Percentiles rank a stretch among this genome's conserved stretches.
phyloP scores from a whole-genome alignment of 2,329 filamentous ascomycete genomes.

The Scortechinia acanthostroma region DNA sequence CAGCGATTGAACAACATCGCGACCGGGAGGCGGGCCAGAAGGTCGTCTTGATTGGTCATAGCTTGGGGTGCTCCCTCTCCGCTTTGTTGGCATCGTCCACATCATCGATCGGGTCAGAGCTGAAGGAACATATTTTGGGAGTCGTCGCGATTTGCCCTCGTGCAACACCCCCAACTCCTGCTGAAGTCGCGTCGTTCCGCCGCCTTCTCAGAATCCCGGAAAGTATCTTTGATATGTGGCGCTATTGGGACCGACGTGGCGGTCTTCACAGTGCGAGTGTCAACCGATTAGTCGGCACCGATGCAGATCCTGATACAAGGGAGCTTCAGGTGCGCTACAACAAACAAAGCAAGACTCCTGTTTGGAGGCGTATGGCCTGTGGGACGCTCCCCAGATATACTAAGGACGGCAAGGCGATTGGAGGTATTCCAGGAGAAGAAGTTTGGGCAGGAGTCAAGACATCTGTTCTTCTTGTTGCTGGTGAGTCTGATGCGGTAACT shows the following conservation, averaged over 20 bases:
- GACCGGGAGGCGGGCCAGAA: slow-evolving; percentile 42
- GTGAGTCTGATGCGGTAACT: slow-evolving; percentile 54
- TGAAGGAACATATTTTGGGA: slow-evolving; percentile 44
- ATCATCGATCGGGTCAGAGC: slow-evolving; percentile 23
- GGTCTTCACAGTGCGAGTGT: slow-evolving; percentile 57
- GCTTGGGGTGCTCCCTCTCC: slow-evolving; percentile 61
- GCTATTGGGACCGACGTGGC: slow-evolving; percentile 54
- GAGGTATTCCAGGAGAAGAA: slow-evolving; percentile 46
- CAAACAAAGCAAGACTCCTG: slow-evolving; percentile 53
- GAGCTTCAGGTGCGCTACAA: slow-evolving; percentile 52
- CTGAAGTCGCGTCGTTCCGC: slow-evolving; percentile 33
- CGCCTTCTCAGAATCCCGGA: slow-evolving; percentile 43
- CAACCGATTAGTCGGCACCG: slow-evolving; percentile 44
- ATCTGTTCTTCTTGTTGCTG: slow-evolving; percentile 57
- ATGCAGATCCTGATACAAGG: slow-evolving; percentile 41
- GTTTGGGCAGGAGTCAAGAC: slow-evolving; percentile 50
- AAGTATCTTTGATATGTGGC: slow-evolving; percentile 49
- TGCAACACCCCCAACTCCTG: slow-evolving; percentile 40
- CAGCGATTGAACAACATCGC: slow-evolving; percentile 49
- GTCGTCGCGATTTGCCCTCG: slow-evolving; percentile 59
- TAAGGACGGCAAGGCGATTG: slow-evolving; percentile 20
- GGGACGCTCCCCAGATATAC: slow-evolving; percentile 44
- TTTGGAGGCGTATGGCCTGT: slow-evolving; percentile 56
- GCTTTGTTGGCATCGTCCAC: slow-evolving; percentile 39
- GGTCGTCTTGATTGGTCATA: slow-evolving; percentile 59